Base-by-base conservation (phyloP, 2,329 filamentous ascomycete species). In the Paraphaeosphaeria minitans region DNA sequence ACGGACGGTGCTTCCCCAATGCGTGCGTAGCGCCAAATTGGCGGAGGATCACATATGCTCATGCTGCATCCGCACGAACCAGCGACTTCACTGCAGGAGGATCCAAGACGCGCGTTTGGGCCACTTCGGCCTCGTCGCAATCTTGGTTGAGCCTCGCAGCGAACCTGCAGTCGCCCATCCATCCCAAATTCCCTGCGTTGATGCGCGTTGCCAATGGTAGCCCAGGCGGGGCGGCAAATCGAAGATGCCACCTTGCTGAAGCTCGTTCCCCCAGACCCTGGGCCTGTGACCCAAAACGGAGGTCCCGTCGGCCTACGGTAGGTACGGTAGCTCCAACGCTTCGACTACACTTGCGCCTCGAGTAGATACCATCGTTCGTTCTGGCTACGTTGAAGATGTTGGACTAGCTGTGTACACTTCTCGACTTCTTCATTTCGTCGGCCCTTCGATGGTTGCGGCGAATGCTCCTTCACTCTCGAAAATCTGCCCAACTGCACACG, bases 191-290 rank as follows among this genome's bases (percentile, higher is more conserved):
- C 22, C 41, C 49, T 54, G 55, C 54, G 33, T 53, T 59, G 53
- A 41, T 22, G 37, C 21, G 24, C 35, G 29, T 19, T 33, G 31
- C 22, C 35, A 35, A 52, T 27, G 22, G 24, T 39, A 45, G 2
- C 51, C 22, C 56, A 39, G 16, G 43, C 56, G 53, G 47, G 46
- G 33, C 22, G 43, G 48, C 50, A 21, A 60, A 58, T 27, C 6
- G 49, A 60, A 9, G 49, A 59, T 50, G 61, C 47, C 61, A 63
- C 61, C 58, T 63, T 63, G 58, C 55, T 43, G 31, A 33, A 60
- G 58, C 56, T 56, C 57, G 53, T 55, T 55, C 59, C 53, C 55
- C 33, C 24, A 24, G 57, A 58, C 51, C 45, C 43, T 46, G 33
- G 42, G 16, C 14, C 21, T 31, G 29, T 31, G 29, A 4, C 29